Percentiles rank a stretch among this genome's conserved stretches.
Conservation (phyloP, 345 rosid species). For the Combretum micranthum region DNA sequence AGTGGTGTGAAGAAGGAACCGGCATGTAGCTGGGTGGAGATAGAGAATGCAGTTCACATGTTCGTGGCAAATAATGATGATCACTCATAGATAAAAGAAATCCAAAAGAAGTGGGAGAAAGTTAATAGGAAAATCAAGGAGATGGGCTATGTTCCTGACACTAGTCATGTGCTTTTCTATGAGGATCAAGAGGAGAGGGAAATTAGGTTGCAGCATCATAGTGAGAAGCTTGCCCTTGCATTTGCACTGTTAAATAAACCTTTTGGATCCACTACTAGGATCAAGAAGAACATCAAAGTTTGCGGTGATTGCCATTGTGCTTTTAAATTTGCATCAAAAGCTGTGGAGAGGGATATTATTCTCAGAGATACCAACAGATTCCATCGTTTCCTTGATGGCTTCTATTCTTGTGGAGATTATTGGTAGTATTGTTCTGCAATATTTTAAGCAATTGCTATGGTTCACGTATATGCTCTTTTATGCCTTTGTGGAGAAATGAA, state of each 20-base stretch:
- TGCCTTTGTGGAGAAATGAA: too few species aligned
- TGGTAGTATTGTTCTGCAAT: too few species aligned
- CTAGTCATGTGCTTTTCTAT: slow-evolving; percentile 43
- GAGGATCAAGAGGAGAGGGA: slow-evolving; percentile 56
- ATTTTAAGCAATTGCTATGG: too few species aligned
- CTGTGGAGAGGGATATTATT: slow-evolving; percentile 40
- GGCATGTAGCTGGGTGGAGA: slow-evolving; percentile 65
- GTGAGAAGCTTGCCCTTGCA: slow-evolving; percentile 72
- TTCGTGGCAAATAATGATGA: slow-evolving; percentile 59
- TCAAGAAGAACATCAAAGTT: slow-evolving; percentile 61
- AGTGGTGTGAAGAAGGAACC: slow-evolving; percentile 52
- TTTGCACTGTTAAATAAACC: slow-evolving; percentile 58
- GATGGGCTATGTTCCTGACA: slow-evolving; percentile 54
- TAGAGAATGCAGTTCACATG: slow-evolving; percentile 39
- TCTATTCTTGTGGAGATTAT: slow-evolving; percentile 55
- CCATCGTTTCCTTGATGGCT: slow-evolving; percentile 54
- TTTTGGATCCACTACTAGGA: slow-evolving; percentile 47
- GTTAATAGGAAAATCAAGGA: slow-evolving; percentile 43
- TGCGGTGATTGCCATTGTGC: slow-evolving; percentile 71
- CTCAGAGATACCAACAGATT: slow-evolving; percentile 66
- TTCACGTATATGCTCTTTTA: too few species aligned
- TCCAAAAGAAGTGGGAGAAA: slow-evolving; percentile 42
- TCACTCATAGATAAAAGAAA: slow-evolving; percentile 46
- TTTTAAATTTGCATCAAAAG: slow-evolving; percentile 49
- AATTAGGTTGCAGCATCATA: slow-evolving; percentile 48